Evolutionary conservation across 179 eudicot genomes (phyloP).

Genomic region (Camellia oleifera): DNA sequence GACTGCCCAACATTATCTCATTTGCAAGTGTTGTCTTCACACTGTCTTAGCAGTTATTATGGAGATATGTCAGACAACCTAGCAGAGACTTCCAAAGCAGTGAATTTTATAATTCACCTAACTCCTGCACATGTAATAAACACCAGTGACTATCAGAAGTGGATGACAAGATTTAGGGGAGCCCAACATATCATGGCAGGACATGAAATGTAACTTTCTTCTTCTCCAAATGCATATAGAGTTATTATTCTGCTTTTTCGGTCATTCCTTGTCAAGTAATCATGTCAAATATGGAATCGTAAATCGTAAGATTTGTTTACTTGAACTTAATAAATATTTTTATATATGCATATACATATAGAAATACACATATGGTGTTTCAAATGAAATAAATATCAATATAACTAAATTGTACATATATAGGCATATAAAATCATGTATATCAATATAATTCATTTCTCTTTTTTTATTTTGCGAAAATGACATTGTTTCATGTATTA

Average conservation of each 20-base stretch:
- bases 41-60: conserved; percentile 54
- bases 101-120: conserved; percentile 80
- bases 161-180: conserved; percentile 84
- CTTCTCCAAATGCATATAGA: background rate
- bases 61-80: conserved; percentile 32
- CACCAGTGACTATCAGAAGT: conserved; percentile 52
- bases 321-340: no score
- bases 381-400: no score
- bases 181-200: conserved; percentile 93
- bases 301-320: no score
- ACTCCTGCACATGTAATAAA: conserved; percentile 58
- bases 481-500: no score
- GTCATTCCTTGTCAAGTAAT: background rate
- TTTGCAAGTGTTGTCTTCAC: conserved; percentile 47
- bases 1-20: conserved; percentile 87
- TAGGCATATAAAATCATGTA: no score
- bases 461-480: no score
- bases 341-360: no score
- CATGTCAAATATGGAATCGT: background rate
- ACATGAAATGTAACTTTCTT: conserved; percentile 66
- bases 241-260: background rate
- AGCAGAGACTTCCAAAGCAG: conserved; percentile 44
- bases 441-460: no score
- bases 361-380: no score
- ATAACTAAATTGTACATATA: no score